These are phyloP conservation scores for Ocimum tenuiflorum DNA, from an alignment of 257 asterid genomes.

Conservation along the genomic window DNA sequence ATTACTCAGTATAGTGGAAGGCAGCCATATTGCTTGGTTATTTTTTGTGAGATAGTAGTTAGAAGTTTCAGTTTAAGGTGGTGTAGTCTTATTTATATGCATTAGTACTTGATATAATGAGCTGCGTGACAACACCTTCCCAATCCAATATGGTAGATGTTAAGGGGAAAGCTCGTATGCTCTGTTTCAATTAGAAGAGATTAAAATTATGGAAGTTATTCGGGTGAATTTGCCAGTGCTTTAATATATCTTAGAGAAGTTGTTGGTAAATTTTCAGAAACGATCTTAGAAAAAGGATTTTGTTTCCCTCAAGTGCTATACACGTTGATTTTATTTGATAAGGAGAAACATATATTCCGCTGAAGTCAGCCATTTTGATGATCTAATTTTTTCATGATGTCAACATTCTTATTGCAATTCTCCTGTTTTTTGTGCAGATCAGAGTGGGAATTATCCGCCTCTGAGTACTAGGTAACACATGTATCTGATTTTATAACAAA, in stretches of 20 bases:
- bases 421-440: slow-evolving; percentile 41
- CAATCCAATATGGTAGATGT: not conserved
- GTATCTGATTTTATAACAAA: slow-evolving; percentile 2
- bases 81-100: not conserved
- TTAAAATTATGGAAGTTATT: too few species aligned
- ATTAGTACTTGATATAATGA: not conserved
- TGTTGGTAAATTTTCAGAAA: not conserved
- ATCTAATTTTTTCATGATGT: not conserved
- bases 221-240: not conserved
- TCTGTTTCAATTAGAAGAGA: not conserved
- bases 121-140: not conserved
- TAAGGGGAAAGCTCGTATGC: not conserved
- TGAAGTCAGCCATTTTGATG: not conserved
- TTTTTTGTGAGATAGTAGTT: not conserved
- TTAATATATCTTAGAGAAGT: not conserved
- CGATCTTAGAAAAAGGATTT: not conserved
- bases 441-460: slow-evolving; percentile 42
- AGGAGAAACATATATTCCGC: not conserved
- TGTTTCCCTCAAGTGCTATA: not conserved
- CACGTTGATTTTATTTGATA: not conserved
- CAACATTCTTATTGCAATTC: slow-evolving; percentile 1
- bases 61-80: not conserved
- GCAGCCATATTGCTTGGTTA: not conserved
- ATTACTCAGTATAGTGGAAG: not conserved
- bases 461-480: slow-evolving; percentile 40